Conservation (phyloP, 2,329 filamentous ascomycete species). For the Calonectria honghensis region DNA sequence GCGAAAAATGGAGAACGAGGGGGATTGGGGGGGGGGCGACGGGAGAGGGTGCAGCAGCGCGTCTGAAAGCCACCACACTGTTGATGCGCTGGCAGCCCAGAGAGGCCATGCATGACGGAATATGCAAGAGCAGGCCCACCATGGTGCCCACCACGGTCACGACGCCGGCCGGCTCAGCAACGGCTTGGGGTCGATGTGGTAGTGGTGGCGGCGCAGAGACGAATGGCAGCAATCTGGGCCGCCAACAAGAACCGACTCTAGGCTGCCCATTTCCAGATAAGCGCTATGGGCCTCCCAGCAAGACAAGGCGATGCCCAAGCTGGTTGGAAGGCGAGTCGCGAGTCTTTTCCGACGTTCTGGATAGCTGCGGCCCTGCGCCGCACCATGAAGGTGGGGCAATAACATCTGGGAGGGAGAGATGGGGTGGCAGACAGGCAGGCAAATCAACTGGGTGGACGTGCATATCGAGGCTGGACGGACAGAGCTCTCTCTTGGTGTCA, state of each 20-base stretch:
- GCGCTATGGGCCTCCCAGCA: slow-evolving; percentile 42
- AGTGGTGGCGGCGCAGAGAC: slow-evolving; percentile 42
- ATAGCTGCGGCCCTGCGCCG: slow-evolving; percentile 50
- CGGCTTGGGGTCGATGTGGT: slow-evolving; percentile 33
- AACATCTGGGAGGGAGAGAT: slow-evolving; percentile 43
- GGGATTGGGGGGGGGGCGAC: slow-evolving; percentile 47
- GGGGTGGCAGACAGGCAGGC: slow-evolving; percentile 35
- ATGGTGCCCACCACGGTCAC: slow-evolving; percentile 48
- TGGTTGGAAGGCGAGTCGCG: slow-evolving; percentile 49
- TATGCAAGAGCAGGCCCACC: slow-evolving; percentile 66
- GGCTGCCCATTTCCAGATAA: slow-evolving; percentile 43
- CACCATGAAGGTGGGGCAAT: slow-evolving; percentile 46
- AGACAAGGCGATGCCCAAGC: slow-evolving; percentile 45
- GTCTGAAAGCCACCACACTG: slow-evolving; percentile 58
- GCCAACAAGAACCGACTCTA: slow-evolving; percentile 31
- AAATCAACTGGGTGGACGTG: slow-evolving; percentile 37
- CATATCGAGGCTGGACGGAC: slow-evolving; percentile 46
- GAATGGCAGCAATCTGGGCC: slow-evolving; percentile 38
- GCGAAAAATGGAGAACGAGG: slow-evolving; percentile 51
- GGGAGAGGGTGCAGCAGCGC: slow-evolving; percentile 54
- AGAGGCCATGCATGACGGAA: slow-evolving; percentile 74
- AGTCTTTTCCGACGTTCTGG: slow-evolving; percentile 48
- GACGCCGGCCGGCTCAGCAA: slow-evolving; percentile 43
- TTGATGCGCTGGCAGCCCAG: slow-evolving; percentile 62
- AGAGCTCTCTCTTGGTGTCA: slow-evolving; percentile 42